phyloP scores from a whole-genome alignment of 2,329 filamentous ascomycete species.

The Paraphoma chrysanthemicola region DNA sequence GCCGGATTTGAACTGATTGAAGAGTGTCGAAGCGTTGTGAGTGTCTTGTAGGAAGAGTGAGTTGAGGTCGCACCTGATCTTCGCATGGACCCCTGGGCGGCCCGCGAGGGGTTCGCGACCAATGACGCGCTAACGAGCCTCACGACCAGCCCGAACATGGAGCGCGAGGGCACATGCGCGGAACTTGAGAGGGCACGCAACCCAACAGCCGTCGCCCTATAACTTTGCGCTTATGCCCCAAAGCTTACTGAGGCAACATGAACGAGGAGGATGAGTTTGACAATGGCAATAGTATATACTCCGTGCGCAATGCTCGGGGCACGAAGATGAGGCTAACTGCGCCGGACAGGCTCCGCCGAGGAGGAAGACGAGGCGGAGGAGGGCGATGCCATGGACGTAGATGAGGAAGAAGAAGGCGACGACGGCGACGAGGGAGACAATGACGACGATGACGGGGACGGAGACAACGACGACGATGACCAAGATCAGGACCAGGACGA shows the following conservation, averaged over 20 bases:
- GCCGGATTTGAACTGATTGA: no score
- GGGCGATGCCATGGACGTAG: conserved; percentile 55
- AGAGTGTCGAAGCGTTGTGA: not conserved
- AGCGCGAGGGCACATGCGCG: not conserved
- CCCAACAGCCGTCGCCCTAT: not conserved
- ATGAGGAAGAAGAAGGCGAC: conserved; percentile 51
- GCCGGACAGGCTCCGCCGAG: conserved; percentile 29
- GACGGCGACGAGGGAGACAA: conserved; percentile 51
- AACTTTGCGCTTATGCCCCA: conserved; percentile 6
- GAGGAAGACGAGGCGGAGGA: conserved; percentile 43
- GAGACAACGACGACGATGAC: conserved; percentile 51
- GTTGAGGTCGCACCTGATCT: no score
- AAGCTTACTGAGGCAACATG: conserved; percentile 34
- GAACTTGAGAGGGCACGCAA: not conserved
- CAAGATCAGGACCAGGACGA: conserved; percentile 55
- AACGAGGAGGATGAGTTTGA: conserved; percentile 58
- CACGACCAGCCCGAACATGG: not conserved
- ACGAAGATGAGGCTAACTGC: conserved; percentile 13
- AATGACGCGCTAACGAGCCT: not conserved
- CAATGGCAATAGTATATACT: conserved; percentile 45
- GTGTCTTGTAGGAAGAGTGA: no score
- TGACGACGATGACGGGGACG: conserved; percentile 50
- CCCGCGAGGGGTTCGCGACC: not conserved
- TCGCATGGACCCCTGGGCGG: not conserved
- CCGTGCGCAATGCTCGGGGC: not conserved